A percentile compares a stretch with the other conserved stretches of the same genome.
Evolutionary conservation across 148 eudicot species (phyloP).

Genomic region (Vaccinium macrocarpon): DNA sequence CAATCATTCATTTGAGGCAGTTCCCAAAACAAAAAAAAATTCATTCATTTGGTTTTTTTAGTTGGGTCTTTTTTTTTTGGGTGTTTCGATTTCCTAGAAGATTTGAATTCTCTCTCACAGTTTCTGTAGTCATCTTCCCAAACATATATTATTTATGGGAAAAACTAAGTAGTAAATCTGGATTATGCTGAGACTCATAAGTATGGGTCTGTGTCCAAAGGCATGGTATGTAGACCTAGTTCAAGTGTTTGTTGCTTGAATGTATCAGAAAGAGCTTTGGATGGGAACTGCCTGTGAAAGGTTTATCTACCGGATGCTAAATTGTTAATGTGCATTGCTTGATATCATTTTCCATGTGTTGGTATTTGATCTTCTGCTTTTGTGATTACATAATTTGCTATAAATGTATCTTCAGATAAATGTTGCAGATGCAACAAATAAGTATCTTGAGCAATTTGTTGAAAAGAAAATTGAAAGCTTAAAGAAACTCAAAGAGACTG

Average conservation of each 20-base stretch:
- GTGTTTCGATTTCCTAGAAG: not conserved
- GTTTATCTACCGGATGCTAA: not conserved
- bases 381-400: constrained; percentile 7
- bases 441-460: constrained; percentile 69
- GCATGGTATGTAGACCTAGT: not conserved
- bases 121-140: not conserved
- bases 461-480: constrained; percentile 63
- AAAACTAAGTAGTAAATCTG: too few species aligned
- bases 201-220: not conserved
- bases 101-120: not conserved
- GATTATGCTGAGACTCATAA: not conserved
- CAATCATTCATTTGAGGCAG: not conserved
- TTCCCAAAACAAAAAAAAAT: too few species aligned
- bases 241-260: constrained; percentile 1
- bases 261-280: not conserved
- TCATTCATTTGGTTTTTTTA: not conserved
- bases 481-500: constrained; percentile 43
- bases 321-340: not conserved
- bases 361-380: constrained; percentile 5
- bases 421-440: constrained; percentile 67
- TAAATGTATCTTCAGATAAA: constrained; percentile 48
- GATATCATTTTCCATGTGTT: not conserved
- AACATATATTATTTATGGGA: not conserved
- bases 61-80: not conserved
- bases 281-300: not conserved